Base-by-base conservation (phyloP, 192 early-diverging fungal genomes). In the Coemansia sp. region DNA sequence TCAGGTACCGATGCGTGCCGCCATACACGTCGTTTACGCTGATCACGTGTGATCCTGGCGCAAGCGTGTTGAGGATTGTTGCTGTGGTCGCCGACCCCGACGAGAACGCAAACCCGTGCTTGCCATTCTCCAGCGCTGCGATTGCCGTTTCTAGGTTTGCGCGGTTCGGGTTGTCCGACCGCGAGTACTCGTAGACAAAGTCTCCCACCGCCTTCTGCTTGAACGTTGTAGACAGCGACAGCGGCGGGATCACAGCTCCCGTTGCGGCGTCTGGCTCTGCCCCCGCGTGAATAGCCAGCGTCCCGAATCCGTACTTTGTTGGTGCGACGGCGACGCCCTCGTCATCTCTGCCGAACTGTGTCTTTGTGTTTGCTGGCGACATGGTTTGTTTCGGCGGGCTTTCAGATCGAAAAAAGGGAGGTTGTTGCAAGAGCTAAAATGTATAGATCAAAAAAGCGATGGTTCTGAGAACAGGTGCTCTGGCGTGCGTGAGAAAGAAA, bases 191-290 rank as follows among this genome's bases (percentile, higher is more conserved):
- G 67, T 85, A 94, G 78, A 89, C 89, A 84, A 95, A 93, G 61
- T 92, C 90, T 66, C 96, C 96, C n/a, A 96, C 95, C 24, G 89
- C 85, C 35, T 84, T 80, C 85, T 99, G 97, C 80, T 92, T 92
- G 80, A 96, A 99, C 12, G 97, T 99, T 36, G 97, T 99, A 10
- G 96, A 97, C 58, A 99, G 88, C 21, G 91, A 93, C 38, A 99
- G 85, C 15, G 97, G 86, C 44, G 97, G 97, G 65, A 99, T 97
- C 15, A 99, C 97, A n/a, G 97, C 97, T 44, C 96, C 95, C 16
- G 95, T 98, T 64, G 88, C 73, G 24, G 92, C 89, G 71, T 99
- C 96, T 44, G 94, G 92, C 60, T 90, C 82, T 62, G 95, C 90
- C 7, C 94, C 97, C 41, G 94, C 93, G 67, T 99, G 97, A 60